Evolutionary conservation across 257 asterid species (phyloP).

Genomic region (Plantago elongata): DNA sequence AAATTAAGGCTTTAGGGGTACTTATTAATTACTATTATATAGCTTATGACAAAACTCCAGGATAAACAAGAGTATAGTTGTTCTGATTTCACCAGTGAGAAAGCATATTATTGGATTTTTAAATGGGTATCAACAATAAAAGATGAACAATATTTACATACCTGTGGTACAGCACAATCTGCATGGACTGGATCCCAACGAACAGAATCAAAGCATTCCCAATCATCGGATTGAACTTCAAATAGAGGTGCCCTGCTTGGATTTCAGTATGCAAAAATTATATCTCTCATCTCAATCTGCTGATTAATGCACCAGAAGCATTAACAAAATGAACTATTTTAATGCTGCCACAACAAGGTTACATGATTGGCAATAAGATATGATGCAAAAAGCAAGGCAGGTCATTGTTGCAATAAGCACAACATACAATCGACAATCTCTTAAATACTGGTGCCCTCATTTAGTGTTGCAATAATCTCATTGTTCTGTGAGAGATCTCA

Average conservation of each 20-base stretch:
- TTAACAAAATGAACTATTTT: not conserved
- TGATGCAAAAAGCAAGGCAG: too few relatives aligned
- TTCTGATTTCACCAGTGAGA: conserved; percentile 7
- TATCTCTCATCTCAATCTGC: not conserved
- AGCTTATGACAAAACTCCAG: not conserved
- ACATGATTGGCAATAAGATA: too few relatives aligned
- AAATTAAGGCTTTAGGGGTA: too few relatives aligned
- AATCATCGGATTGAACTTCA: conserved; percentile 83
- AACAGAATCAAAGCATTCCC: conserved; percentile 77
- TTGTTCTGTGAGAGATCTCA: not conserved
- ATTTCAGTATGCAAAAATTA: conserved; percentile 13
- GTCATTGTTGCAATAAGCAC: too few relatives aligned
- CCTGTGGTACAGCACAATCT: conserved; percentile 98
- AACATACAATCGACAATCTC: too few relatives aligned
- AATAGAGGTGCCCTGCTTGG: conserved; percentile 78
- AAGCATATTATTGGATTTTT: conserved; percentile 5
- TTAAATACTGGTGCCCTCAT: too few relatives aligned
- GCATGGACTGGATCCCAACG: conserved; percentile 91
- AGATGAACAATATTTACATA: conserved; percentile 20
- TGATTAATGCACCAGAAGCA: conserved; percentile 14
- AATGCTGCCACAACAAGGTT: too few relatives aligned
- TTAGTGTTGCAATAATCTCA: not conserved
- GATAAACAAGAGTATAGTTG: not conserved
- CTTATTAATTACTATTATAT: too few relatives aligned
- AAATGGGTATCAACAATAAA: conserved; percentile 7